Conservation (phyloP, 2,329 filamentous ascomycete genomes). For the Hymenoscyphus linearis region DNA sequence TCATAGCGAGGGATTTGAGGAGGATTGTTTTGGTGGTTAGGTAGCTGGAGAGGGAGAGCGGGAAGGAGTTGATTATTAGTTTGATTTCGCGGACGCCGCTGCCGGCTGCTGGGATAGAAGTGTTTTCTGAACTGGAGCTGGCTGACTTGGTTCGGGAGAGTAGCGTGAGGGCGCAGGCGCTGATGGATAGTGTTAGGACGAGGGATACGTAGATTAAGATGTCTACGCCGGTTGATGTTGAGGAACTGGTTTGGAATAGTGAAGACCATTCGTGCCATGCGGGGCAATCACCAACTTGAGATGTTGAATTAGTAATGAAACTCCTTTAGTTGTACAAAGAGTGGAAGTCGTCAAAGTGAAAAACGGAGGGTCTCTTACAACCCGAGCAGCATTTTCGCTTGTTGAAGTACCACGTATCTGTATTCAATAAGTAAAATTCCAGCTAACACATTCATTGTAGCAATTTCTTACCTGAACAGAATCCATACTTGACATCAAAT, state of each 20-base stretch:
- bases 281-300: background rate
- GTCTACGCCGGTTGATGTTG: background rate
- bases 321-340: background rate
- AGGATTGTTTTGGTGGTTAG: background rate
- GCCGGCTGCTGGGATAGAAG: background rate
- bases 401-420: background rate
- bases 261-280: background rate
- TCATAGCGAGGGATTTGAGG: background rate
- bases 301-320: background rate
- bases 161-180: background rate
- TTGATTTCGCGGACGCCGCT: background rate
- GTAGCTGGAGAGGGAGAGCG: background rate
- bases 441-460: background rate
- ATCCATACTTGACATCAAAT: background rate
- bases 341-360: background rate
- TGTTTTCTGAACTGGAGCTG: background rate
- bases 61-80: background rate
- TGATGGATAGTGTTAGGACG: background rate
- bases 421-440: background rate
- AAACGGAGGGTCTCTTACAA: background rate
- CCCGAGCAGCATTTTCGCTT: background rate
- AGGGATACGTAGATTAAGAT: background rate
- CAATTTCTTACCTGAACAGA: background rate
- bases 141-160: background rate
- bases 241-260: background rate